Percentiles rank a stretch among this genome's conserved stretches.
phyloP scores from a whole-genome alignment of 2,329 filamentous ascomycete species.

The Pseudocercospora musae region DNA sequence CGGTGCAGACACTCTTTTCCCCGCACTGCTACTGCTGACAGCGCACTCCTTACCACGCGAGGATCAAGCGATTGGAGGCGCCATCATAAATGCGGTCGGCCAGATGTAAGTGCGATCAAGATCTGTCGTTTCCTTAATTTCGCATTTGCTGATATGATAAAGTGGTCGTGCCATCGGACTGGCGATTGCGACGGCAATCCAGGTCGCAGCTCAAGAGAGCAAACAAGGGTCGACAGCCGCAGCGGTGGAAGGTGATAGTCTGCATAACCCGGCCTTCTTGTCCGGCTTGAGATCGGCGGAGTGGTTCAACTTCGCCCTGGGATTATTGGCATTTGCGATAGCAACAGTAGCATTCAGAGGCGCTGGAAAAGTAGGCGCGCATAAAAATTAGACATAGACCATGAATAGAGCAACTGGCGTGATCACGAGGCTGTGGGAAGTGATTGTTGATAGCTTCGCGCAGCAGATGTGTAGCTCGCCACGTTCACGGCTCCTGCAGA shows the following conservation, averaged over 20 bases:
- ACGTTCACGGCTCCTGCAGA: slow-evolving; percentile 69
- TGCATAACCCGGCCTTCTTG: slow-evolving; percentile 34
- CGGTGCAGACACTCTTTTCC: slow-evolving; percentile 65
- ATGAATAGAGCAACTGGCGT: background rate
- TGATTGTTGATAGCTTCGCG: slow-evolving; percentile 35
- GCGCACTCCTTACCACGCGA: slow-evolving; percentile 59
- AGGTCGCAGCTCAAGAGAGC: slow-evolving; percentile 53
- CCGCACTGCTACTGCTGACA: slow-evolving; percentile 63
- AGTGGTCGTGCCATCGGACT: slow-evolving; percentile 61
- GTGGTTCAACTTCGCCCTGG: slow-evolving; percentile 43
- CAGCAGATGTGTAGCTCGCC: slow-evolving; percentile 64
- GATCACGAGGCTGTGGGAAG: background rate
- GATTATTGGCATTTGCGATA: slow-evolving; percentile 34
- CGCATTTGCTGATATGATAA: background rate
- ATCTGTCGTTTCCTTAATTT: background rate
- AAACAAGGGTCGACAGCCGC: slow-evolving; percentile 34
- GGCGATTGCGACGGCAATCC: slow-evolving; percentile 62
- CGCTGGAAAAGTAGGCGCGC: slow-evolving; percentile 29
- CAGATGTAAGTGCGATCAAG: slow-evolving; percentile 45
- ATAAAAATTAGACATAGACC: slow-evolving; percentile 16
- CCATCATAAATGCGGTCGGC: slow-evolving; percentile 63
- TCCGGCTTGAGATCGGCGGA: slow-evolving; percentile 38
- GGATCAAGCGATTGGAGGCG: slow-evolving; percentile 66
- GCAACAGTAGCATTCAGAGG: slow-evolving; percentile 35
- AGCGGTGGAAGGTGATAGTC: slow-evolving; percentile 27